Percentiles rank a stretch among this genome's conserved stretches.
Evolutionary conservation across 331 rosid genomes (phyloP).

Genomic region (Stylosanthes scabra): DNA sequence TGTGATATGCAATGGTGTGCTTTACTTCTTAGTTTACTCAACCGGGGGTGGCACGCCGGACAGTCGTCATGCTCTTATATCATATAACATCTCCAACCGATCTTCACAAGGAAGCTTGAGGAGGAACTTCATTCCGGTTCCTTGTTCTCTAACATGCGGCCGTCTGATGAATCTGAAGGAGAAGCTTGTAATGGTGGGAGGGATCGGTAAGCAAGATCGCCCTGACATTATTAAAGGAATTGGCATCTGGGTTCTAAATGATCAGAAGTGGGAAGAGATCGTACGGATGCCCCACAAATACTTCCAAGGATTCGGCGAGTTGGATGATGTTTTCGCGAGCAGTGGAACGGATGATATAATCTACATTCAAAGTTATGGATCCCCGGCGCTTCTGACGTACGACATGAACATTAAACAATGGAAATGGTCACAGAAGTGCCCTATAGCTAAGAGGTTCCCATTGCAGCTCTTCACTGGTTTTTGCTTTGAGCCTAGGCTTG

Average conservation of each 20-base stretch:
- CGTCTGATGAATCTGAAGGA: conserved; percentile 88
- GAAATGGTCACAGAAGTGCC: conserved; percentile 96
- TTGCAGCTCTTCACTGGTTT: conserved; percentile 95
- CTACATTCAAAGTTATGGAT: conserved; percentile 90
- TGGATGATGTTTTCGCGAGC: conserved; percentile 90
- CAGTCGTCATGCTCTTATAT: conserved; percentile 68
- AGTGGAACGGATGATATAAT: conserved; percentile 77
- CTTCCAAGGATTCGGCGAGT: conserved; percentile 95
- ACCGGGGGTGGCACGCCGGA: conserved; percentile 61
- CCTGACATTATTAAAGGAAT: conserved; percentile 92
- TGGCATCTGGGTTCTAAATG: conserved; percentile 84
- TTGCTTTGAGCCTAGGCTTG: conserved; percentile 93
- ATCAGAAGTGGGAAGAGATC: conserved; percentile 77
- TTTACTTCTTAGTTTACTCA: conserved; percentile 79
- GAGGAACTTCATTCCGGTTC: conserved; percentile 62
- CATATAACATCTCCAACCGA: conserved; percentile 57
- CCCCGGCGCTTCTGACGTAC: conserved; percentile 76
- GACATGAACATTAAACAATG: conserved; percentile 75
- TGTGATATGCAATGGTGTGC: conserved; percentile 77
- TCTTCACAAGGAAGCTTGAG: conserved; percentile 58
- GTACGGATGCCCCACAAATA: conserved; percentile 83
- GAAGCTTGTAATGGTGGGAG: conserved; percentile 95
- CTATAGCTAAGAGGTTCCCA: conserved; percentile 79
- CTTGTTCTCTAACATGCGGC: conserved; percentile 88
- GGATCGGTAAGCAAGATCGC: conserved; percentile 78